phyloP scores from a whole-genome alignment of 1,139 yeast genomes.

The Magnusiomyces suaveolens region DNA sequence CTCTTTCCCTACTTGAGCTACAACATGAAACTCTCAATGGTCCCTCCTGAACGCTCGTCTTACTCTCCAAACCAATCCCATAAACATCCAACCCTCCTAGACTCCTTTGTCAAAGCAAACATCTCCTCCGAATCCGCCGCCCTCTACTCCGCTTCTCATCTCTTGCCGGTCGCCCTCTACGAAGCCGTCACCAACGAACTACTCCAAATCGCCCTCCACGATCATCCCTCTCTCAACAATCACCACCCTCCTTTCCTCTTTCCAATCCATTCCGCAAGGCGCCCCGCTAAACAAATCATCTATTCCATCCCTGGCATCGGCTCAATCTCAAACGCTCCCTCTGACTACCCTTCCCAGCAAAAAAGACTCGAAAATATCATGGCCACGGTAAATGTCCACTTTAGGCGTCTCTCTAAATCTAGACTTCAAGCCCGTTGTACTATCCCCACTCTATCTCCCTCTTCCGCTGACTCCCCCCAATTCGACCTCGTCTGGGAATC shows the following conservation, averaged over 20 bases:
- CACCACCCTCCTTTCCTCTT: background rate
- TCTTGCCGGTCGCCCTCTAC: conserved; percentile 1
- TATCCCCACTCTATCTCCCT: conserved; percentile 9
- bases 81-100: conserved; percentile 1
- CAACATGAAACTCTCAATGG: conserved; percentile 9
- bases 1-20: conserved; percentile 13
- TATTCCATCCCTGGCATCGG: background rate
- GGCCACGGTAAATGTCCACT: background rate
- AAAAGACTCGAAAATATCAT: background rate
- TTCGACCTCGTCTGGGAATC: conserved; percentile 20
- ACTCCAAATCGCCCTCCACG: background rate
- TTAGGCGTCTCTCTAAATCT: conserved; percentile 18
- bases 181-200: background rate
- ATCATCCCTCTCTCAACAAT: background rate
- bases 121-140: conserved; percentile 13
- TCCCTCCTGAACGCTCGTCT: background rate
- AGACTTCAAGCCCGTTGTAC: conserved; percentile 20
- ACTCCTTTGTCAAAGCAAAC: conserved; percentile 8
- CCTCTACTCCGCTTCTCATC: conserved; percentile 5
- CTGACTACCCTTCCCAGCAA: background rate
- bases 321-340: background rate
- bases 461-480: background rate
- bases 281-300: background rate
- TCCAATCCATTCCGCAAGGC: background rate
- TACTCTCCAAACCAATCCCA: background rate